Conservation (phyloP, 495 filamentous ascomycete species). For the Penicillium dipodomyicola region DNA sequence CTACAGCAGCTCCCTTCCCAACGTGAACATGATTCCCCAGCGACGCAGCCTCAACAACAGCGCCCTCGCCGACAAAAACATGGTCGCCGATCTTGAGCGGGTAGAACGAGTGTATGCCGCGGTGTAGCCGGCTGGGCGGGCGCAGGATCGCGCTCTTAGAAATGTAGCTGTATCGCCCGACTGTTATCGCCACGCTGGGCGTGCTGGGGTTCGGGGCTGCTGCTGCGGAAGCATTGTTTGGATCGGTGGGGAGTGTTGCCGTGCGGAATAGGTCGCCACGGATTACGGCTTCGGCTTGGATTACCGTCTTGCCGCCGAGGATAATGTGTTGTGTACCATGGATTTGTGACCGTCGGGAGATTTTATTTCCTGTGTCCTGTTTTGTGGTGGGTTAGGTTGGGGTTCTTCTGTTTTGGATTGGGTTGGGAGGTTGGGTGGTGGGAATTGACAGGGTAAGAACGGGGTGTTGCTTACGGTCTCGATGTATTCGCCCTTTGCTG, state of each 20-base stretch:
- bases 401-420: constrained; percentile 3
- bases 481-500: constrained; percentile 85
- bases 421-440: background rate
- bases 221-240: constrained; percentile 7
- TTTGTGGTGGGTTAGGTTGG: constrained; percentile 7
- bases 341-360: constrained; percentile 84
- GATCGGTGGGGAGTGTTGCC: constrained; percentile 26
- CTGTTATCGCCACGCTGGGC: constrained; percentile 61
- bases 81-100: constrained; percentile 91
- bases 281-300: constrained; percentile 86
- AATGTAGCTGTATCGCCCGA: constrained; percentile 86
- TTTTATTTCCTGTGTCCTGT: constrained; percentile 97
- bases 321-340: constrained; percentile 97
- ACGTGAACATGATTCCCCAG: constrained; percentile 83
- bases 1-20: constrained; percentile 68
- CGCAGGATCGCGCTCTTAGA: constrained; percentile 67
- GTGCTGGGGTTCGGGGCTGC: constrained; percentile 23
- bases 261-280: constrained; percentile 79
- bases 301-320: constrained; percentile 91
- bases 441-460: background rate
- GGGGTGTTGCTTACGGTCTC: constrained; percentile 67
- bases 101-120: constrained; percentile 60
- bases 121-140: constrained; percentile 71
- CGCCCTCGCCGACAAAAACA: constrained; percentile 74
- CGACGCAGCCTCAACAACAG: constrained; percentile 73